phyloP scores from a whole-genome alignment of 306 rosid species.

The Potentilla sterilis region DNA sequence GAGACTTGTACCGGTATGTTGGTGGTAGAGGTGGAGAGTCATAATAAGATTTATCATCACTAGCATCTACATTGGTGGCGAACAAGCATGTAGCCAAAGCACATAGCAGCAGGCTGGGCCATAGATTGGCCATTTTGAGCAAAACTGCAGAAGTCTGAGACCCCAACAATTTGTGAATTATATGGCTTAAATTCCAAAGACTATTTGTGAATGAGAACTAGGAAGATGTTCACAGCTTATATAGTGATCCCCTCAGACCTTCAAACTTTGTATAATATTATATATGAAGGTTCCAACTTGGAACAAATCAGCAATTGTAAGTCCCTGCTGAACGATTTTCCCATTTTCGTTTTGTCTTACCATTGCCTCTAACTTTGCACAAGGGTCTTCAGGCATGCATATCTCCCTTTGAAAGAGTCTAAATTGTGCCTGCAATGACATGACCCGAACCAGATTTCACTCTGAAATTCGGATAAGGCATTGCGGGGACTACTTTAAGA shows the following conservation, averaged over 20 bases:
- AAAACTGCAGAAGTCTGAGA: background rate
- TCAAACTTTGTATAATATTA: constrained; percentile 7
- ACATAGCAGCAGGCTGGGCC: constrained; percentile 27
- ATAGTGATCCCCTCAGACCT: constrained; percentile 13
- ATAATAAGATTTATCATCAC: constrained; percentile 18
- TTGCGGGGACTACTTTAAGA: no score
- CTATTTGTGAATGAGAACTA: constrained; percentile 8
- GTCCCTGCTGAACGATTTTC: no score
- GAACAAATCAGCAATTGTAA: background rate
- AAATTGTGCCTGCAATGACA: background rate
- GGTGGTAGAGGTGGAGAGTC: constrained; percentile 27
- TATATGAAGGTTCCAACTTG: constrained; percentile 15
- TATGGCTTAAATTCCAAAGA: background rate
- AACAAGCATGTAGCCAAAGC: constrained; percentile 30
- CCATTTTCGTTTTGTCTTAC: background rate
- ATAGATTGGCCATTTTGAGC: constrained; percentile 29
- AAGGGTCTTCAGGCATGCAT: background rate
- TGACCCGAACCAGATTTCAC: no score
- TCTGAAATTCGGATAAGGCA: no score
- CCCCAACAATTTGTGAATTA: background rate
- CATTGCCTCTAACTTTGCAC: background rate
- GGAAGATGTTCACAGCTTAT: constrained; percentile 15
- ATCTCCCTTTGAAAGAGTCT: constrained; percentile 1
- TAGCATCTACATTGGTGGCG: constrained; percentile 31
- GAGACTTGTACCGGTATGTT: constrained; percentile 11